Evolutionary conservation across 75 land plant species (phyloP).

Genomic region (Picea sitchensis): DNA sequence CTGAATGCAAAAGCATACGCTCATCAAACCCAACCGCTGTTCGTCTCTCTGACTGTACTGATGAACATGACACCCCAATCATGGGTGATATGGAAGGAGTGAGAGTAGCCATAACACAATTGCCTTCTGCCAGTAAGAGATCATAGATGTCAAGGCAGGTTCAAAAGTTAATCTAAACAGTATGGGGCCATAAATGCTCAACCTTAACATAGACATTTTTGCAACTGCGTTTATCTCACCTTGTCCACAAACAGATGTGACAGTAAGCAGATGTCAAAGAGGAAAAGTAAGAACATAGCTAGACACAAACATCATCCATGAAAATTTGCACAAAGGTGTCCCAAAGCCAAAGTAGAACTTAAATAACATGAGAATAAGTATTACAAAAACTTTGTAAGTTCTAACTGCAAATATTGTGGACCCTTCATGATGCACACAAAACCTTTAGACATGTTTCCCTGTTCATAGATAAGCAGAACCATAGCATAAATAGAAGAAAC

Average conservation of each 20-base stretch:
- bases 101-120: background rate
- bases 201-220: background rate
- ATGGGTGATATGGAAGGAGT: background rate
- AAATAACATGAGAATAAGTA: background rate
- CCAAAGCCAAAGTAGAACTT: background rate
- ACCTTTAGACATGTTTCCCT: too few relatives aligned
- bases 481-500: too few relatives aligned
- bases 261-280: background rate
- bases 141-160: background rate
- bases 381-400: background rate
- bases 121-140: background rate
- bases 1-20: slow-evolving; percentile 88
- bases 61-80: slow-evolving; percentile 21
- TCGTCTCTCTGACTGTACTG: slow-evolving; percentile 8
- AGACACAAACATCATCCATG: background rate
- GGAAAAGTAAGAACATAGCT: background rate
- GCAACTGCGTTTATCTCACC: background rate
- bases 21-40: slow-evolving; percentile 91
- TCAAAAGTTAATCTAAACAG: background rate
- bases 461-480: too few relatives aligned
- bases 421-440: too few relatives aligned
- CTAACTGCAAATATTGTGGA: too few relatives aligned
- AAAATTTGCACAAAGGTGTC: background rate
- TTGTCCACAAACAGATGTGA: background rate
- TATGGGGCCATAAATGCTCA: background rate